Base-by-base conservation (phyloP, 495 filamentous ascomycete species). In the Penicillium odoratum region DNA sequence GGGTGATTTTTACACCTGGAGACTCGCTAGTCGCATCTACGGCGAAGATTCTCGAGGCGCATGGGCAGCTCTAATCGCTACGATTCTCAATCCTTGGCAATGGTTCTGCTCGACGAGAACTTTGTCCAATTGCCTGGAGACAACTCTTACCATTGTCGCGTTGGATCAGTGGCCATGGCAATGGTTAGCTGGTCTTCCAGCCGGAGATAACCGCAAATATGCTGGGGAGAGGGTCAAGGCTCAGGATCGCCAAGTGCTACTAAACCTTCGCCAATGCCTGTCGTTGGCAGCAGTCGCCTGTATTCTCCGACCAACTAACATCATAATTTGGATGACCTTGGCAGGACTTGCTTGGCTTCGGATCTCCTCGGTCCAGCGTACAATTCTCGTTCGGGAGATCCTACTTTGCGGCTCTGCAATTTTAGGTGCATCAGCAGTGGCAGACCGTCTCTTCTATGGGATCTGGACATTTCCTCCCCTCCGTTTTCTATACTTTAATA, bases 31-130 rank as follows among this genome's bases (percentile, higher is more conserved):
- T 61, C 82, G 75, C 48, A 74, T 94, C 15, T 96, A 90, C 69
- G 92, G 92, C 10, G 65, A 61, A 9, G 74, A 82, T 15, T 88
- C 84, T 53, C 80, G 80, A 64, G 81, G 79, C 38, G 81, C 90
- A 21, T 89, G 81, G 81, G 82, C 87, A 47, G 79, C 88, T 62
- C 69, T 83, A 51, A 68, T 84, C 30, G 82, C 95, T 71, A 88
- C 89, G 2, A 72, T 92, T 33, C 73, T 88, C 60, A 98, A 86
- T 66, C 92, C 94, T 16, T 99, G 95, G 91, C 92, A 97, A 69
- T 99, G 88, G 89, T 97, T 95, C 70, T 95, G 88, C 70, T 92
- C 93, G 0, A 95, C 91, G 1, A 83, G 94, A 54, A 96, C 94
- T 0, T 84, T 99, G 53, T 97, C 92, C 44, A 99, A 98, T 72